phyloP scores from a whole-genome alignment of 2,329 filamentous ascomycete species.

The Botrytis cinerea region DNA sequence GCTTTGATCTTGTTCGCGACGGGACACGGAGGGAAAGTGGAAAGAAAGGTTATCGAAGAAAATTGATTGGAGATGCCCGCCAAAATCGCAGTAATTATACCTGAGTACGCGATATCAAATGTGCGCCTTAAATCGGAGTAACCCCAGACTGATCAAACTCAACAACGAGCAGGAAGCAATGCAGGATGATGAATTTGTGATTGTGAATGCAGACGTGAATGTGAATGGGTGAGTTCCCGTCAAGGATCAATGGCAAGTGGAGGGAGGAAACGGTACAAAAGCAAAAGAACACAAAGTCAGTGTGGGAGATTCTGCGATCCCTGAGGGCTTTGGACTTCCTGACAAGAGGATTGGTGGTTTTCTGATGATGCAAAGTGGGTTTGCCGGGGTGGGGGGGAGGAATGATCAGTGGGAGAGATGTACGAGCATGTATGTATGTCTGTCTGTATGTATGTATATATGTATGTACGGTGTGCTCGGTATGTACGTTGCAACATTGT shows the following conservation, averaged over 20 bases:
- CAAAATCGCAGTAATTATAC: not conserved
- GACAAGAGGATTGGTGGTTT: not conserved
- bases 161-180: constrained; percentile 14
- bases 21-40: constrained; percentile 17
- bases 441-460: no score
- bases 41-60: constrained; percentile 14
- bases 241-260: constrained; percentile 11
- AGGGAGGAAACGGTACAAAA: not conserved
- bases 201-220: constrained; percentile 9
- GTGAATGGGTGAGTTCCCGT: not conserved
- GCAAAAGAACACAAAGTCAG: constrained; percentile 2
- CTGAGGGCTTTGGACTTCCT: constrained; percentile 10
- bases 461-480: not conserved
- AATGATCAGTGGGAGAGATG: not conserved
- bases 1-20: constrained; percentile 16
- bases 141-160: constrained; percentile 7
- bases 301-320: constrained; percentile 24
- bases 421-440: not conserved
- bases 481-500: not conserved
- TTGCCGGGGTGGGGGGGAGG: not conserved
- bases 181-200: constrained; percentile 16
- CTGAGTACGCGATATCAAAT: not conserved
- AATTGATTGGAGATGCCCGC: not conserved
- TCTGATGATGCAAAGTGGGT: not conserved
- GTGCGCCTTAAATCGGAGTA: not conserved